phyloP scores from a whole-genome alignment of 2,329 filamentous ascomycete species.

The Pseudogymnoascus sp. region DNA sequence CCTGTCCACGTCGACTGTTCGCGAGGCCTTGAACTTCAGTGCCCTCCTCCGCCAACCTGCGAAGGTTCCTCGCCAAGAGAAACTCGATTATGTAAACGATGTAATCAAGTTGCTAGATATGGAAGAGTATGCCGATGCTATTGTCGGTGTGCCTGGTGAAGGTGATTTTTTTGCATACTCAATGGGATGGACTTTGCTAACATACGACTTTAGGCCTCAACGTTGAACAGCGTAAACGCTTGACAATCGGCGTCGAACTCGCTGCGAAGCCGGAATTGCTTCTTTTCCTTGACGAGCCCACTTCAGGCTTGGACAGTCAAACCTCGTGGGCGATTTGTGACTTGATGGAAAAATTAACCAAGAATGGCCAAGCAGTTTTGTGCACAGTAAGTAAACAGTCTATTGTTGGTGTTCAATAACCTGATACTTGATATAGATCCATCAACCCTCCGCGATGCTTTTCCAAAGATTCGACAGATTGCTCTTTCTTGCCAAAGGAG shows the following conservation, averaged over 20 bases:
- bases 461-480: slow-evolving; percentile 53
- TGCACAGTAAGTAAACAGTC: slow-evolving; percentile 36
- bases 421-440: slow-evolving; percentile 19
- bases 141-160: slow-evolving; percentile 55
- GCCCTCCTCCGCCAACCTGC: slow-evolving; percentile 81
- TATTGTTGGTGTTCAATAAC: slow-evolving; percentile 45
- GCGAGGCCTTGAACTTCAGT: slow-evolving; percentile 80
- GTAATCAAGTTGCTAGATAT: slow-evolving; percentile 58
- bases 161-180: slow-evolving; percentile 27
- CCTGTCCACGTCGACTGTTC: slow-evolving; percentile 71
- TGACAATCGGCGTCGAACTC: slow-evolving; percentile 53
- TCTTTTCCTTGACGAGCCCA: slow-evolving; percentile 56
- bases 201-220: slow-evolving; percentile 34
- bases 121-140: slow-evolving; percentile 57
- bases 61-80: slow-evolving; percentile 62
- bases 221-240: slow-evolving; percentile 53
- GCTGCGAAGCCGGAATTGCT: slow-evolving; percentile 50
- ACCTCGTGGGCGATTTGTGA: slow-evolving; percentile 55
- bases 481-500: slow-evolving; percentile 56
- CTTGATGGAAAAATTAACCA: slow-evolving; percentile 54
- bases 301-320: slow-evolving; percentile 55
- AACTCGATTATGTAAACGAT: slow-evolving; percentile 78
- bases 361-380: slow-evolving; percentile 45
- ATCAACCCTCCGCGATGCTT: slow-evolving; percentile 46
- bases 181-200: neutral